A percentile compares a stretch with the other conserved stretches of the same genome.
Evolutionary conservation across 257 asterid genomes (phyloP).

Genomic region (Nicotiana tomentosiformis): DNA sequence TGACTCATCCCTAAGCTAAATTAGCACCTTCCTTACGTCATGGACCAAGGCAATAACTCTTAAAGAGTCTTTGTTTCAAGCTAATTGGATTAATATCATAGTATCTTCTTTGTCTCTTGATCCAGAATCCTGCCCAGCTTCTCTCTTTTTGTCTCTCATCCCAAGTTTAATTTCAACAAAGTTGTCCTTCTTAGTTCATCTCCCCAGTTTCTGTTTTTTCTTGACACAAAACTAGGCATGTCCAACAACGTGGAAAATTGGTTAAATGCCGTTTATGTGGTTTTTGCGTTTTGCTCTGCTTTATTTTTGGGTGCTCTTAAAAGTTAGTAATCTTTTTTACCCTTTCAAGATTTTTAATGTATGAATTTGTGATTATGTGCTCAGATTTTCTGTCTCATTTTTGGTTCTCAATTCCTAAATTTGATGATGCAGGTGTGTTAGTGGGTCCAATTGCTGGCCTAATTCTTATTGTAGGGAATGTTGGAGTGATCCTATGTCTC

Average conservation of each 20-base stretch:
- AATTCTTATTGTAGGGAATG: conserved; percentile 61
- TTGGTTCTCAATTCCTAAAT: conserved; percentile 3
- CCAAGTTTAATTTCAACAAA: neutral
- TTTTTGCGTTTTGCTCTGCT: conserved; percentile 60
- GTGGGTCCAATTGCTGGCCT: conserved; percentile 82
- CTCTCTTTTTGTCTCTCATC: neutral
- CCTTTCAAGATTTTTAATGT: neutral
- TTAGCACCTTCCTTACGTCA: neutral
- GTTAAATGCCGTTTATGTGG: conserved; percentile 48
- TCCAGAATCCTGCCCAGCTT: neutral
- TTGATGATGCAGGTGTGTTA: conserved; percentile 51
- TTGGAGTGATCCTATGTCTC: conserved; percentile 74
- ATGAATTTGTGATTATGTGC: neutral
- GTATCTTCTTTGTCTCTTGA: neutral
- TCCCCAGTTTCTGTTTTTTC: neutral
- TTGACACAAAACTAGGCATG: conserved; percentile 30
- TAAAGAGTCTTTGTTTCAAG: neutral
- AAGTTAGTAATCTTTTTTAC: neutral
- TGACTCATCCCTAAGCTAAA: neutral
- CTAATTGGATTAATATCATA: neutral
- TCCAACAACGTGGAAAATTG: conserved; percentile 29
- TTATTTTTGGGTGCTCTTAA: conserved; percentile 54
- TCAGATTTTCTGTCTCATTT: neutral
- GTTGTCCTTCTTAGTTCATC: neutral
- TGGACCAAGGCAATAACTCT: neutral